Conservation (phyloP, 2,329 filamentous ascomycete species). For the Apiospora arundinis region DNA sequence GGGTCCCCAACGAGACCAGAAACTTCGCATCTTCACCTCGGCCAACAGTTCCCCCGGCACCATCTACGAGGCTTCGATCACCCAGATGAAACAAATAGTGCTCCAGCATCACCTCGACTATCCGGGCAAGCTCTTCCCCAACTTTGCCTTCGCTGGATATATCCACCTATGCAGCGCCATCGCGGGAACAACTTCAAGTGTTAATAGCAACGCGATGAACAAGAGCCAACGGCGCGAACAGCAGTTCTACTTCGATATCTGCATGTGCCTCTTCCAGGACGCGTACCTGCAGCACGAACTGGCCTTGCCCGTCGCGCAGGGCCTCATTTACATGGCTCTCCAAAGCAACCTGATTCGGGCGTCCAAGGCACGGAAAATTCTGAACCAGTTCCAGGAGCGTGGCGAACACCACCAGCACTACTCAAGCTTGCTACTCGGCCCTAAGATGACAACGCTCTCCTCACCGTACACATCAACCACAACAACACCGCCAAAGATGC, state of each 20-base stretch:
- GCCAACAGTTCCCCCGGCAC: neutral
- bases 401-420: neutral
- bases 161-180: neutral
- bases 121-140: neutral
- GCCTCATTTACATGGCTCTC: neutral
- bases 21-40: neutral
- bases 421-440: neutral
- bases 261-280: constrained; percentile 8
- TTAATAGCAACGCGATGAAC: neutral
- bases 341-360: neutral
- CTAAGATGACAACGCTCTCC: no score
- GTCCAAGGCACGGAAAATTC: neutral
- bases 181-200: neutral
- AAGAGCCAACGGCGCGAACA: neutral
- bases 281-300: neutral
- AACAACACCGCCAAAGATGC: neutral
- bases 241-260: neutral
- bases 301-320: neutral
- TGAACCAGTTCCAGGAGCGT: neutral
- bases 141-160: neutral
- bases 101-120: neutral
- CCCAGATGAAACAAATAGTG: constrained; percentile 5
- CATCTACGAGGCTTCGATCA: constrained; percentile 7
- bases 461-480: no score
- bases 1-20: neutral